Evolutionary conservation across 441 rosid species (phyloP), one percentile per base, ranked within the genome.

Genomic region (Pelargonium cotyledonis): DNA sequence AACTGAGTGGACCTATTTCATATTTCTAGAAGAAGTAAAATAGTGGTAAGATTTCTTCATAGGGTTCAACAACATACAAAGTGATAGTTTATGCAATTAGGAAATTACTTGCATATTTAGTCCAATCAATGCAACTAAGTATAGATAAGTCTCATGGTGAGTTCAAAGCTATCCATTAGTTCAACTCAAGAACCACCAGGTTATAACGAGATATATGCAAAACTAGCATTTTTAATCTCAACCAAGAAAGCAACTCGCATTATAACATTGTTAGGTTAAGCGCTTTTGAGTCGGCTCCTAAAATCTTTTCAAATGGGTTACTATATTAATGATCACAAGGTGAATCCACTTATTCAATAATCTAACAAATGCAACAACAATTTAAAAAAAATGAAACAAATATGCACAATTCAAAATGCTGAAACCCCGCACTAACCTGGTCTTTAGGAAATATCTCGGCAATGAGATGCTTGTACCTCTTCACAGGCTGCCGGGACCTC

Each of bases 401-500:
- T 44, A 44, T 23, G 18, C 26, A 55, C 2, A 55, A 16, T 55
- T 16, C 21, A 55, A 21, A 55, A 55, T 55, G 40, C 40, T 5
- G 40, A 35, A 35, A 57, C 11, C 63, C 29, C 5, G 10, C 5
- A 44, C 81, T 41, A 79, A 95, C 99, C 98, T 84, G 94, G 73
- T 80, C 77, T 70, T 82, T 85, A 41, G 97, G 99, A 76, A 92
- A 95, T 69, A 92, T 89, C 67, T 88, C 87, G 1, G 97, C 76
- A 65, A 95, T 86, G 76, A 95, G 91, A 88, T 95, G 90, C 97
- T 92, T 92, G 81, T 92, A 92, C 84, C 99, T 83, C 93, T 92
- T 95, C 72, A 92, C 90, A 55, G 96, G 99, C 81, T 95, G 99
- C 73, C 98, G 85, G 68, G 99, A 95, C 84, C 99, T 84, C 9